phyloP scores from a whole-genome alignment of 2,329 filamentous ascomycete genomes.

The Epichloe gansuensis region DNA sequence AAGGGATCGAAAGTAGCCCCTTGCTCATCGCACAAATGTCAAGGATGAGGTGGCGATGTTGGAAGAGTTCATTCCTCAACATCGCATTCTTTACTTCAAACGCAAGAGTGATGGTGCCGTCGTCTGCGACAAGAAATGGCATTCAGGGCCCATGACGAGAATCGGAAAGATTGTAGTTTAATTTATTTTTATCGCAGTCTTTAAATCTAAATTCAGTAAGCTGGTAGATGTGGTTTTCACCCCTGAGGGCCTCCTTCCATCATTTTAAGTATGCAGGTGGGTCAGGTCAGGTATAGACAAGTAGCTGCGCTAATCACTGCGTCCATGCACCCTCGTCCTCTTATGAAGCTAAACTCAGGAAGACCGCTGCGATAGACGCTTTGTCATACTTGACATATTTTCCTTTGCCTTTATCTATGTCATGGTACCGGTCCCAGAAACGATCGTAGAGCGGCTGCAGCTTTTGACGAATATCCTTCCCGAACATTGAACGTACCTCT shows the following conservation, averaged over 20 bases:
- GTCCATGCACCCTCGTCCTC: background rate
- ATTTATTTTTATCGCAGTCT: too few species aligned
- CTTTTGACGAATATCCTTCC: conserved; percentile 76
- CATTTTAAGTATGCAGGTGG: too few species aligned
- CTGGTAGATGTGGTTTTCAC: too few species aligned
- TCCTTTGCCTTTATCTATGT: conserved; percentile 93
- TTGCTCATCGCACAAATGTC: conserved; percentile 35
- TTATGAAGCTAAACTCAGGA: conserved; percentile 35
- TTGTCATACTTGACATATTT: conserved; percentile 99
- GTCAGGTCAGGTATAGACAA: too few species aligned
- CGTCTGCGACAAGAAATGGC: too few species aligned
- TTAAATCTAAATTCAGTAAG: too few species aligned
- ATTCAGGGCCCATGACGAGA: too few species aligned
- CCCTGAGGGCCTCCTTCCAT: too few species aligned
- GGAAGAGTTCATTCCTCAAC: conserved; percentile 16
- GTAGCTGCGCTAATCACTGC: too few species aligned
- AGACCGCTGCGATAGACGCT: conserved; percentile 57
- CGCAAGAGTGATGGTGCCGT: conserved; percentile 34
- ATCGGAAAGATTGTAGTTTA: too few species aligned
- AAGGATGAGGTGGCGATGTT: conserved; percentile 47
- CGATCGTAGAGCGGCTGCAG: conserved; percentile 88
- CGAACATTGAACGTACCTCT: conserved; percentile 71
- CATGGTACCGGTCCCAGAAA: conserved; percentile 96
- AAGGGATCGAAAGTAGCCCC: conserved; percentile 32
- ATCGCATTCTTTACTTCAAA: conserved; percentile 35